phyloP scores from a whole-genome alignment of 1,284 basidiomycete genomes.

The Cerioporus squamosus region DNA sequence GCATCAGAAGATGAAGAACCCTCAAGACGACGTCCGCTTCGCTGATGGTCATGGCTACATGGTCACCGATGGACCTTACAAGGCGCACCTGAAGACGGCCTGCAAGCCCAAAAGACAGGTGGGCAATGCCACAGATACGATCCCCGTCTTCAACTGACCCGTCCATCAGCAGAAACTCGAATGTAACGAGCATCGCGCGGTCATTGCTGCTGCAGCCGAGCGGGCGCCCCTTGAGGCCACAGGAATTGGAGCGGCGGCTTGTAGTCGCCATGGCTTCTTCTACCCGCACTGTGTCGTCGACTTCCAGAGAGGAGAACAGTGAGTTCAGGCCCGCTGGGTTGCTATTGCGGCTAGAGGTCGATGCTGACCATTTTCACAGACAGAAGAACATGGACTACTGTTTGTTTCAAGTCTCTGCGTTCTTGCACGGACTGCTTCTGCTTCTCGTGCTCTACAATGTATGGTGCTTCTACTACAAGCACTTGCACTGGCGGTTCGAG shows the following conservation, averaged over 20 bases:
- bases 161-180: not conserved
- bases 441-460: not conserved
- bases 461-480: not conserved
- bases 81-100: not conserved
- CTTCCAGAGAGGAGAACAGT: constrained; percentile 27
- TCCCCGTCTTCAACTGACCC: not conserved
- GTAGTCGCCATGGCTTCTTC: constrained; percentile 23
- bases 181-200: not conserved
- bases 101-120: not conserved
- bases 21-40: not conserved
- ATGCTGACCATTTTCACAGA: not conserved
- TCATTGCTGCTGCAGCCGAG: not conserved
- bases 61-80: not conserved
- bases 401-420: not conserved
- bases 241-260: constrained; percentile 21
- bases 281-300: constrained; percentile 21
- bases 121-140: no score
- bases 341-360: not conserved
- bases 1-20: not conserved
- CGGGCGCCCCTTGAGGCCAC: constrained; percentile 10
- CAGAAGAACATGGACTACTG: constrained; percentile 30
- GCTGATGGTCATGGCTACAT: not conserved
- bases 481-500: not conserved
- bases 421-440: not conserved
- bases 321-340: no score